Evolutionary conservation across 202 grass and related monocot genomes (phyloP).

Genomic region (Carex sylvatica): DNA sequence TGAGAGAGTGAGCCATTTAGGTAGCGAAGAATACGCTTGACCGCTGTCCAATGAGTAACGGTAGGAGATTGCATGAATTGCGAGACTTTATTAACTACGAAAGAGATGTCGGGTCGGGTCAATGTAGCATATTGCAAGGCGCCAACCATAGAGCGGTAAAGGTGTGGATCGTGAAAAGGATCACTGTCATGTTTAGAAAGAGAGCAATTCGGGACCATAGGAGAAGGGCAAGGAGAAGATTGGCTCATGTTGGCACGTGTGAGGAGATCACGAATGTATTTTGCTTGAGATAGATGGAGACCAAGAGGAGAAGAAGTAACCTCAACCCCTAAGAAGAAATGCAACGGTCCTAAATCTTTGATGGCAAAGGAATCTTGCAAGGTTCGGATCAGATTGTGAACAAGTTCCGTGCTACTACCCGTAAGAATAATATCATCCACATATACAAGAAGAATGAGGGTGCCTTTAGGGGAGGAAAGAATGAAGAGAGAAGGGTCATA

Average conservation of each 20-base stretch:
- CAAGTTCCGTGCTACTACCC: fast-evolving
- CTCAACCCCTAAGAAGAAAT: not conserved
- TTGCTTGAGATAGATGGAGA: not conserved
- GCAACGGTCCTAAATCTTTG: not conserved
- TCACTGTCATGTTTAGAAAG: not conserved
- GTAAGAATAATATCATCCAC: not conserved
- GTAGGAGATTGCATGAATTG: not conserved
- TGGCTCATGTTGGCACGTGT: not conserved
- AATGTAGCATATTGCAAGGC: not conserved
- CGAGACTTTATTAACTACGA: not conserved
- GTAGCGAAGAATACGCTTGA: not conserved
- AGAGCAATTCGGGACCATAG: fast-evolving
- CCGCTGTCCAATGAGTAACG: not conserved
- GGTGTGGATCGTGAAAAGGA: not conserved
- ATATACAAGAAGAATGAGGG: not conserved
- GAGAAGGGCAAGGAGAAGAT: not conserved
- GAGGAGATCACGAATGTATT: not conserved
- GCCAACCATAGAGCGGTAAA: not conserved
- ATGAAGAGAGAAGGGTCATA: not conserved
- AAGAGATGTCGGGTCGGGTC: not conserved
- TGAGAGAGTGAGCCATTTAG: not conserved
- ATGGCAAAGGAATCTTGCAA: not conserved
- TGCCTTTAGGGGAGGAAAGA: fast-evolving
- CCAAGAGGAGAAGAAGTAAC: not conserved
- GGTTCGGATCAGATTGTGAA: fast-evolving